phyloP scores from a whole-genome alignment of 805 yeast genomes.

The Saccharomycopsis babjevae region DNA sequence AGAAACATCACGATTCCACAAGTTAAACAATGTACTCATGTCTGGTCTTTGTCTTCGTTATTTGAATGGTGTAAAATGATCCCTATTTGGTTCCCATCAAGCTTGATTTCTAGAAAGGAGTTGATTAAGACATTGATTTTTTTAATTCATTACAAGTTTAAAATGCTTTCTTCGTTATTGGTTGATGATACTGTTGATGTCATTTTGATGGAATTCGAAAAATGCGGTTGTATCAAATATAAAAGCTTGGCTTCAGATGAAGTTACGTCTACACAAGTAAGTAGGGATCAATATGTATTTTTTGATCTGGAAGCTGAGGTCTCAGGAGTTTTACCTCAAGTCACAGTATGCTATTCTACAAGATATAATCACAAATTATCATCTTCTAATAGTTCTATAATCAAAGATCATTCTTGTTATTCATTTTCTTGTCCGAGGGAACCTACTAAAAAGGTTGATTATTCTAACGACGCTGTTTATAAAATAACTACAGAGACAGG shows the following conservation, averaged over 20 bases:
- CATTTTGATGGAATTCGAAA: constrained; percentile 34
- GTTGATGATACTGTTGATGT: constrained; percentile 42
- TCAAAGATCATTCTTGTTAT: constrained; percentile 11
- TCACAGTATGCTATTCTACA: constrained; percentile 26
- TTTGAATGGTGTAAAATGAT: constrained; percentile 47
- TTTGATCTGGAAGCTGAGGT: constrained; percentile 25
- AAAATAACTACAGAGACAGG: constrained; percentile 35
- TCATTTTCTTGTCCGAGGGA: constrained; percentile 17
- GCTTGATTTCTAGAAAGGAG: constrained; percentile 38
- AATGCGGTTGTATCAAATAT: constrained; percentile 33
- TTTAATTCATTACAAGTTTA: constrained; percentile 40
- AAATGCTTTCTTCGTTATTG: constrained; percentile 39
- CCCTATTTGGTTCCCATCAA: constrained; percentile 43
- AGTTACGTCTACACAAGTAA: not conserved
- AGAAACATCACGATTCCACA: constrained; percentile 39
- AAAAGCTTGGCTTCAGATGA: constrained; percentile 18
- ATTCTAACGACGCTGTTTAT: not conserved
- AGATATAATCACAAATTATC: constrained; percentile 10
- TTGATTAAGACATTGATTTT: constrained; percentile 43
- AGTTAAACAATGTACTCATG: constrained; percentile 35
- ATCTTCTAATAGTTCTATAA: constrained; percentile 7
- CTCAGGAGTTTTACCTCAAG: constrained; percentile 28
- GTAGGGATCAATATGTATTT: constrained; percentile 2
- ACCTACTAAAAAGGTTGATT: constrained; percentile 4
- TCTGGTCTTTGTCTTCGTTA: constrained; percentile 38